phyloP scores from a whole-genome alignment of 345 rosid species.

The Eutrema heterophyllum region DNA sequence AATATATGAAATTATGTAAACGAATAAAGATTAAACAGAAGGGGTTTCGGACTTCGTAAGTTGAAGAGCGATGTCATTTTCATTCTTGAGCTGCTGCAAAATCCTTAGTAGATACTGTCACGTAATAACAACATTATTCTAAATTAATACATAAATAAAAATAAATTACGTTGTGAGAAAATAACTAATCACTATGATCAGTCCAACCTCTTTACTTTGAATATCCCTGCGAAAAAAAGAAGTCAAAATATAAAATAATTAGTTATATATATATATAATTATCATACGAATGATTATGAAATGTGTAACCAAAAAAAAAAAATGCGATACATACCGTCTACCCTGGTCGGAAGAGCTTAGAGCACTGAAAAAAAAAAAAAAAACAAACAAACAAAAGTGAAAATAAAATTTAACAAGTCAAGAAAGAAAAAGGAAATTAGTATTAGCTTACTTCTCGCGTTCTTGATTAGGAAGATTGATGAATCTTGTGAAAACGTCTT shows the following conservation, averaged over 20 bases:
- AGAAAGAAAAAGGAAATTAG: background rate
- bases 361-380: conserved; percentile 33
- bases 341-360: conserved; percentile 33
- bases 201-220: conserved; percentile 53
- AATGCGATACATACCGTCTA: conserved; percentile 19
- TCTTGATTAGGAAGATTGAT: conserved; percentile 61
- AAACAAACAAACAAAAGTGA: background rate
- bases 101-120: conserved; percentile 51
- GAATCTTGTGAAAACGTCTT: conserved; percentile 68
- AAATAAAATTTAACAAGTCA: background rate
- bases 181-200: background rate
- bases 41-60: conserved; percentile 41
- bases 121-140: background rate
- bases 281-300: background rate
- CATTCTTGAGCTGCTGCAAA: conserved; percentile 53
- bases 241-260: background rate
- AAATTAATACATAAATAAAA: background rate
- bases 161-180: background rate
- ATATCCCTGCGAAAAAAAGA: conserved; percentile 33
- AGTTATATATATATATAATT: background rate
- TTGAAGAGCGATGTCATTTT: conserved; percentile 59
- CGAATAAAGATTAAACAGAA: background rate
- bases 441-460: conserved; percentile 46
- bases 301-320: background rate
- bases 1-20: background rate